Evolutionary conservation across 345 rosid species (phyloP).

Genomic region (Combretum micranthum): DNA sequence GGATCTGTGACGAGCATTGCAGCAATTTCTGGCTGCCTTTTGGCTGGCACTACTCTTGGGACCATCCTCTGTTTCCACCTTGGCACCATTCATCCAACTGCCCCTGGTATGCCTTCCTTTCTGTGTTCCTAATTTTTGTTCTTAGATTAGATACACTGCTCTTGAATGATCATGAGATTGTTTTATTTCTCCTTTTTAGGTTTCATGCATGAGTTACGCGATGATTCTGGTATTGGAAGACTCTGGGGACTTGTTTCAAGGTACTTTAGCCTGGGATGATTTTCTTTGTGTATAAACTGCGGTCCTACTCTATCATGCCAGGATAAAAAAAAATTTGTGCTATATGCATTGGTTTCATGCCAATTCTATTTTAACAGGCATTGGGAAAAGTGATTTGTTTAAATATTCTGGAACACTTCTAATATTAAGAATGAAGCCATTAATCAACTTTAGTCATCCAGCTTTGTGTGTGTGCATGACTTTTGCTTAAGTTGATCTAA

Average conservation of each 20-base stretch:
- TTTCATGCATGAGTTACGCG: conserved; percentile 58
- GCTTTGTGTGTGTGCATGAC: too few relatives aligned
- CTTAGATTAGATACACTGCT: too few relatives aligned
- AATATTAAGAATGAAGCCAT: too few relatives aligned
- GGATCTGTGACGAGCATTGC: conserved; percentile 43
- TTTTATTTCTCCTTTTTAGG: conserved; percentile 28
- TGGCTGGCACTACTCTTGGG: conserved; percentile 65
- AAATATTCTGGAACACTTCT: too few relatives aligned
- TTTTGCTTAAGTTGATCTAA: too few relatives aligned
- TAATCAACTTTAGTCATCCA: too few relatives aligned
- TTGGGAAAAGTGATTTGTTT: too few relatives aligned
- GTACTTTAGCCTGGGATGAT: conserved; percentile 17
- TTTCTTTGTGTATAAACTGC: background rate
- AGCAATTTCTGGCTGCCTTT: conserved; percentile 50
- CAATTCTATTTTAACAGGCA: too few relatives aligned
- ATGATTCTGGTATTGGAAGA: conserved; percentile 70
- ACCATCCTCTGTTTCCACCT: conserved; percentile 55
- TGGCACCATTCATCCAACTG: conserved; percentile 29
- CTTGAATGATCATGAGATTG: background rate
- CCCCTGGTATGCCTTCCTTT: conserved; percentile 38
- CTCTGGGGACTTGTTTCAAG: conserved; percentile 87
- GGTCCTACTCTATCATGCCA: too few relatives aligned
- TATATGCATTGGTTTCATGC: too few relatives aligned
- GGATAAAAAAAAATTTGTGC: too few relatives aligned
- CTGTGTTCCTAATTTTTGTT: too few relatives aligned